Evolutionary conservation across 2,329 filamentous ascomycete genomes (phyloP).

Genomic region (Fusarium circinatum): DNA sequence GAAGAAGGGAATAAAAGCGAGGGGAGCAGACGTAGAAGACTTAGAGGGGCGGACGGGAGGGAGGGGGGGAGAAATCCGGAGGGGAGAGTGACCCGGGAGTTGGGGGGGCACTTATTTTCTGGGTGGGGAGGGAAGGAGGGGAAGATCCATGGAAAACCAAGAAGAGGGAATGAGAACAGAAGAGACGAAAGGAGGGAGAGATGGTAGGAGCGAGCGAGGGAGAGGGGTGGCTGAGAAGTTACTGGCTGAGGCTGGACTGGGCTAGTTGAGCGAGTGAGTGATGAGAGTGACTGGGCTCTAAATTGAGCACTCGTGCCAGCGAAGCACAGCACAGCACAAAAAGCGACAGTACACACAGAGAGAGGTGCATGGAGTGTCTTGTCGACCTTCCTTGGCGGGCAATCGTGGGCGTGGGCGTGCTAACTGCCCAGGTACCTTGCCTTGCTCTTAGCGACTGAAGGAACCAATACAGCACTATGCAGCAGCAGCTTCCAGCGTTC

Average conservation of each 20-base stretch:
- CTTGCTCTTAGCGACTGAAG: constrained; percentile 7
- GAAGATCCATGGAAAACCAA: constrained; percentile 37
- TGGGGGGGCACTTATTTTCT: constrained; percentile 41
- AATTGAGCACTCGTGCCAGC: constrained; percentile 42
- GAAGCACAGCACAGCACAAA: constrained; percentile 28
- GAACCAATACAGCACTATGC: constrained; percentile 34
- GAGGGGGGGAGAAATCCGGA: constrained; percentile 42
- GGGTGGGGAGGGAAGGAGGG: constrained; percentile 44
- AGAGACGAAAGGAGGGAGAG: constrained; percentile 30
- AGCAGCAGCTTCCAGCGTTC: constrained; percentile 32
- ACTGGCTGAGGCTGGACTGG: constrained; percentile 41
- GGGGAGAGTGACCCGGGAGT: constrained; percentile 40
- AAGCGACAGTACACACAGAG: not conserved
- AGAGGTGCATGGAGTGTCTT: constrained; percentile 12
- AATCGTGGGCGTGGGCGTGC: constrained; percentile 3
- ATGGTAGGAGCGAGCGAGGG: constrained; percentile 27
- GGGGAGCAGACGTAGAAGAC: constrained; percentile 40
- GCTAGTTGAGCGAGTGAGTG: not conserved
- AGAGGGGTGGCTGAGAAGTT: constrained; percentile 47
- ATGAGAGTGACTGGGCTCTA: not conserved
- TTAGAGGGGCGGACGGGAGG: constrained; percentile 42
- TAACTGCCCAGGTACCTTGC: not conserved
- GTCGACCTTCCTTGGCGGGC: constrained; percentile 27
- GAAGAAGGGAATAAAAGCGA: constrained; percentile 46
- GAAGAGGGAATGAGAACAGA: constrained; percentile 29